These are phyloP conservation scores for Arctostaphylos glauca DNA, from an alignment of 148 eudicot genomes.

Conservation along the genomic window DNA sequence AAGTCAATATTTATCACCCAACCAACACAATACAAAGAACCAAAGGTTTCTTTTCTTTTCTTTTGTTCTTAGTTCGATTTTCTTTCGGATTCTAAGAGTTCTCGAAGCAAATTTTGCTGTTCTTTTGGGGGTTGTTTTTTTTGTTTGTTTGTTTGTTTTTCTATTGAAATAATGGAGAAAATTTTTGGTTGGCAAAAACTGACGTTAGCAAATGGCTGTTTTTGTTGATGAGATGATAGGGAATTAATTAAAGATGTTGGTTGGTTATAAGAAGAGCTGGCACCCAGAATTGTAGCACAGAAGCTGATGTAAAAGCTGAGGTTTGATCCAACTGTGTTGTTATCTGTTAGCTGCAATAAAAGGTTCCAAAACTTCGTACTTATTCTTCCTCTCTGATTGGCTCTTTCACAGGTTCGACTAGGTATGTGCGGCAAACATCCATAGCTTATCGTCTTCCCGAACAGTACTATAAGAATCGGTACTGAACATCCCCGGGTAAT, in stretches of 20 bases:
- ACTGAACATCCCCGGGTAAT: too few relatives aligned
- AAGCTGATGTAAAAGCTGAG: conserved; percentile 26
- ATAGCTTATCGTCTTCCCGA: too few relatives aligned
- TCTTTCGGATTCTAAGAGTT: neutral
- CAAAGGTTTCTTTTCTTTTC: neutral
- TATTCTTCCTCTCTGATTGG: conserved; percentile 2
- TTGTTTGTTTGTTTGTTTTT: too few relatives aligned
- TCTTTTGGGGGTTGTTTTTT: conserved; percentile 1
- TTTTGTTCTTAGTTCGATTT: neutral
- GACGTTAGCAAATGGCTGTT: conserved; percentile 33
- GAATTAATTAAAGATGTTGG: conserved; percentile 17
- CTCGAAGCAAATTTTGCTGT: neutral
- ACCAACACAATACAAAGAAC: neutral
- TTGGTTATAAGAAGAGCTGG: conserved; percentile 28
- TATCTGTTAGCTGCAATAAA: conserved; percentile 15
- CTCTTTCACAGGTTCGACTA: neutral
- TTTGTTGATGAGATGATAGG: conserved; percentile 22
- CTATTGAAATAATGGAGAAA: neutral
- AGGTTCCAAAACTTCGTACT: neutral
- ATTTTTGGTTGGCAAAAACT: conserved; percentile 25
- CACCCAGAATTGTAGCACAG: conserved; percentile 16
- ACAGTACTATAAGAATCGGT: too few relatives aligned
- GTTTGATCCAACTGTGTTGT: conserved; percentile 16
- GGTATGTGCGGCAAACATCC: conserved; percentile 12
- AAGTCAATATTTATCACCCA: conserved; percentile 2